Evolutionary conservation across 257 asterid genomes (phyloP), one percentile per base, ranked within the genome.

Genomic region (Jacaranda mimosifolia): DNA sequence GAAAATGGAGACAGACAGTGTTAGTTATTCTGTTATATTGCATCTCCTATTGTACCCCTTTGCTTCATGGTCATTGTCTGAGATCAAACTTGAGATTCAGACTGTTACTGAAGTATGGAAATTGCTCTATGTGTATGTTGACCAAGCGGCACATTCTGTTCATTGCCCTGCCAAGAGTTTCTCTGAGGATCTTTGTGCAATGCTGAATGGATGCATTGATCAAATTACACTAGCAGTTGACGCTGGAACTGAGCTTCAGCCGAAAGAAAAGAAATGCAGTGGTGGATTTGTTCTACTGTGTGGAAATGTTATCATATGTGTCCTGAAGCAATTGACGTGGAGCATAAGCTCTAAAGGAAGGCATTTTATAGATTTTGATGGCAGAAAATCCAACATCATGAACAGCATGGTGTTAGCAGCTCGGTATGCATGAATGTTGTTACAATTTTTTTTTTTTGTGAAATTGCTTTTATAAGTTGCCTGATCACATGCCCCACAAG

Each of bases 11-110:
- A 53, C 60, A 3, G 85, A 85, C 58, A 70, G 48, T 77, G 73
- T 57, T 60, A 79, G 86, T 73, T 83, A 80, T 87, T 70, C 88
- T 70, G 76, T 66, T 42, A 63, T 72, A 32, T 70, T 89, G 79
- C 85, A 79, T 82, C 87, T 91, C 76, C 85, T 91, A 13, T 73
- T 79, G 14, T 92, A 89, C 65, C 97, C 96, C 71, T 87, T 91
- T 81, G 86, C 89, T 81, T 62, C 80, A 40, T 83, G 81, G 82
- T 79, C 87, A 57, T 64, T 18, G 56, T 74, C 57, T 83, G 70
- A 82, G 42, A 76, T 63, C 48, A 81, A 86, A 60, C 82, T 45
- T 49, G 85, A 81, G 72, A 84, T 77, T 78, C 85, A 72, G 74
- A 74, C 75, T 46, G 80, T 87, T 75, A 72, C 76, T 38, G 91